Evolutionary conservation across 1,139 yeast genomes (phyloP).

Genomic region (Debaryomyces subglobosus): DNA sequence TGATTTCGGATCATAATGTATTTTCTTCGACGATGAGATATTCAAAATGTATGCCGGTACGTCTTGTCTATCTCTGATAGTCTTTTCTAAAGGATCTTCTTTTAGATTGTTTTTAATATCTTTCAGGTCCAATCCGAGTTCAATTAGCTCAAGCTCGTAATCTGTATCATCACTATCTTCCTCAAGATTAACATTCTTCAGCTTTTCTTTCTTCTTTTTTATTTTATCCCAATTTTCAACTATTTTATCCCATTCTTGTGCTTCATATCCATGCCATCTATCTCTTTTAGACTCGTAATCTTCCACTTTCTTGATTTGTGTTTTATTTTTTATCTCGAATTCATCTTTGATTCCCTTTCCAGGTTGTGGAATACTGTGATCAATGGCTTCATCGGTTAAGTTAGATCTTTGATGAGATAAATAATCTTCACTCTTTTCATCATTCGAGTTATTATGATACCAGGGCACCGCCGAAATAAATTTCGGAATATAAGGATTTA

Average conservation of each 20-base stretch:
- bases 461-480: slow-evolving; percentile 34
- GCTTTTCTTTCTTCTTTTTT: slow-evolving; percentile 22
- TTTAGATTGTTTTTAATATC: slow-evolving; percentile 33
- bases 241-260: slow-evolving; percentile 58
- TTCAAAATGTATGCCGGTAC: slow-evolving; percentile 53
- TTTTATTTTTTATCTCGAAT: slow-evolving; percentile 17
- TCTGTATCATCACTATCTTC: slow-evolving; percentile 51
- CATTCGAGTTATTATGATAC: slow-evolving; percentile 23
- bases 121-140: slow-evolving; percentile 41
- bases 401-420: slow-evolving; percentile 27
- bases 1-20: slow-evolving; percentile 60
- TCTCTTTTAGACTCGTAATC: slow-evolving; percentile 73
- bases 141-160: slow-evolving; percentile 51
- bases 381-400: slow-evolving; percentile 21
- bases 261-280: slow-evolving; percentile 76
- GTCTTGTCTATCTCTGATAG: slow-evolving; percentile 54
- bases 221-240: slow-evolving; percentile 48
- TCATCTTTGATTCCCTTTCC: slow-evolving; percentile 41
- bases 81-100: slow-evolving; percentile 39
- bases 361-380: slow-evolving; percentile 33
- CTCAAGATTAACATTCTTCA: slow-evolving; percentile 16
- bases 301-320: slow-evolving; percentile 34
- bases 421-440: slow-evolving; percentile 20
- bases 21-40: slow-evolving; percentile 31
- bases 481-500: slow-evolving; percentile 31